Conservation (phyloP, 441 rosid species). For the Kokia cookei region DNA sequence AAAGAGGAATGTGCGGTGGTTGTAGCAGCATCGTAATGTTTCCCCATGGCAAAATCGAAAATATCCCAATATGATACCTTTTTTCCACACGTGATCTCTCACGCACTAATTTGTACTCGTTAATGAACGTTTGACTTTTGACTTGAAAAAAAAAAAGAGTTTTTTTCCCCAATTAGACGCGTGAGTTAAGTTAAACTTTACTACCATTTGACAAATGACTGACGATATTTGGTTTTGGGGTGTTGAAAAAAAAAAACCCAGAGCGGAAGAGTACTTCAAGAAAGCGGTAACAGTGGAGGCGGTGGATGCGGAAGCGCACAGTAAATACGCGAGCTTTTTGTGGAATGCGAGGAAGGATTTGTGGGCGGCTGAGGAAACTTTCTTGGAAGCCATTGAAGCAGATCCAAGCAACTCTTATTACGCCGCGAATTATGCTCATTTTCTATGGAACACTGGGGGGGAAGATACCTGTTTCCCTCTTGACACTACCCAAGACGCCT, state of each 20-base stretch:
- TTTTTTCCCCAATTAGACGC: not conserved
- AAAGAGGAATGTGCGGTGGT: constrained; percentile 2
- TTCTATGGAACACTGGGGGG: constrained; percentile 88
- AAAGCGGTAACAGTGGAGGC: constrained; percentile 53
- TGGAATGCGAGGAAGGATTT: constrained; percentile 69
- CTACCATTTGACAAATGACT: not conserved
- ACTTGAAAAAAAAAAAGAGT: not conserved
- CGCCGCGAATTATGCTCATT: constrained; percentile 75
- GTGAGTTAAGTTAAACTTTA: not conserved
- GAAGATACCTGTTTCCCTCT: constrained; percentile 91
- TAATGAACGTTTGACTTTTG: not conserved
- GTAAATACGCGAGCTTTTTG: constrained; percentile 69
- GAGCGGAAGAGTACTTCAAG: constrained; percentile 82
- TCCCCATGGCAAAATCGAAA: not conserved
- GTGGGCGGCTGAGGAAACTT: constrained; percentile 87
- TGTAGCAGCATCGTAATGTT: not conserved
- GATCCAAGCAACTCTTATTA: constrained; percentile 63
- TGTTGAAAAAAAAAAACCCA: constrained; percentile 21
- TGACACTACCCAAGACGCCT: constrained; percentile 17
- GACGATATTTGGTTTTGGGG: not conserved
- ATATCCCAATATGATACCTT: not conserved
- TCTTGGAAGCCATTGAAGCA: constrained; percentile 67
- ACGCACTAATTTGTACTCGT: not conserved
- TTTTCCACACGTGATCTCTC: not conserved
- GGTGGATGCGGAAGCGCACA: constrained; percentile 65